These are phyloP conservation scores for Exophiala sp. DNA, from an alignment of 2,329 filamentous ascomycete species.

Conservation along the genomic window DNA sequence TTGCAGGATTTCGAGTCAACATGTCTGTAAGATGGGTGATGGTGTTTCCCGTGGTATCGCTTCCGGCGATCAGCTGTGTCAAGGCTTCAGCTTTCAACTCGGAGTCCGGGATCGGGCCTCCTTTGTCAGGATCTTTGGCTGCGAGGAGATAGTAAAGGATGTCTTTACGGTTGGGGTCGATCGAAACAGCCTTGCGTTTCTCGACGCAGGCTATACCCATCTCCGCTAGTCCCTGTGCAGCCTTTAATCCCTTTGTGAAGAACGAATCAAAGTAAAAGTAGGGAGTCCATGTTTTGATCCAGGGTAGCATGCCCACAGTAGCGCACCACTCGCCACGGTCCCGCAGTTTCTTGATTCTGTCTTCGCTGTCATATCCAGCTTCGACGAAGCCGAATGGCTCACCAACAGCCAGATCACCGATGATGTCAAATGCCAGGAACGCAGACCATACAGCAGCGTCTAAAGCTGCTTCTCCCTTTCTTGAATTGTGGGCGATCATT, in stretches of 20 bases:
- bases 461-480: neutral
- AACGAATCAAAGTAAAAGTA: slow-evolving; percentile 31
- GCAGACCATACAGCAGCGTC: slow-evolving; percentile 3
- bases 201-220: slow-evolving; percentile 32
- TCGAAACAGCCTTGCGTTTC: slow-evolving; percentile 26
- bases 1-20: slow-evolving; percentile 29
- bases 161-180: slow-evolving; percentile 33
- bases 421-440: slow-evolving; percentile 6
- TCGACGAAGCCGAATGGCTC: slow-evolving; percentile 29
- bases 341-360: slow-evolving; percentile 14
- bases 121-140: slow-evolving; percentile 29
- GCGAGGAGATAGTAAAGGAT: slow-evolving; percentile 40
- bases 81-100: slow-evolving; percentile 36
- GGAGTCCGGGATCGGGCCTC: slow-evolving; percentile 25
- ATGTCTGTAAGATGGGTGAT: slow-evolving; percentile 22
- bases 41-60: slow-evolving; percentile 35
- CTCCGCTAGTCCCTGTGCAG: slow-evolving; percentile 16
- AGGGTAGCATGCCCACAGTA: slow-evolving; percentile 12
- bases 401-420: slow-evolving; percentile 26
- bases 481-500: neutral
- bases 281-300: slow-evolving; percentile 16
- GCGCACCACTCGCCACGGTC: slow-evolving; percentile 16
- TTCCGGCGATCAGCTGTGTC: slow-evolving; percentile 42
- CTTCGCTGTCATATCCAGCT: slow-evolving; percentile 9
- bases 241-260: slow-evolving; percentile 7